Evolutionary conservation across 1,284 basidiomycete species (phyloP).

Genomic region (Cryptococcus floricola): DNA sequence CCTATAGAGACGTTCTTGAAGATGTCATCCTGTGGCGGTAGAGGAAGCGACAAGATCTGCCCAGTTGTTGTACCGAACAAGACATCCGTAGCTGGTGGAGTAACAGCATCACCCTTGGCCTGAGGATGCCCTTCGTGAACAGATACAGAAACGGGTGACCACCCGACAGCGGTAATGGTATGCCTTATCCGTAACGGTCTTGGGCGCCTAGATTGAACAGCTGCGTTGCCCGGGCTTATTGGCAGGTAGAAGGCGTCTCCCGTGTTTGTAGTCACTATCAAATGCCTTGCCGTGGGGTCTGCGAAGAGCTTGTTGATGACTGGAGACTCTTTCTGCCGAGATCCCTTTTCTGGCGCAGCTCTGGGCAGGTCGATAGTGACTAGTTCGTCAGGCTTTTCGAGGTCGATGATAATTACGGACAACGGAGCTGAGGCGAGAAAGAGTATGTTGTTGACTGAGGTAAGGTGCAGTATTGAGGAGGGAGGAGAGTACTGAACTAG

Average conservation of each 20-base stretch:
- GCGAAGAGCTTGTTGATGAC: slow-evolving; percentile 72
- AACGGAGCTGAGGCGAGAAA: slow-evolving; percentile 78
- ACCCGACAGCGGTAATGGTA: slow-evolving; percentile 49
- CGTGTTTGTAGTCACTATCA: slow-evolving; percentile 76
- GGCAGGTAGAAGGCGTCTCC: slow-evolving; percentile 90
- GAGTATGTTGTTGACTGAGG: slow-evolving; percentile 78
- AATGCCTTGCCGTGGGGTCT: slow-evolving; percentile 87
- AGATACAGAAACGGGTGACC: too few species aligned
- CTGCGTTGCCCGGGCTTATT: slow-evolving; percentile 49
- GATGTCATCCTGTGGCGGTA: slow-evolving; percentile 76
- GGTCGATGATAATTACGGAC: slow-evolving; percentile 73
- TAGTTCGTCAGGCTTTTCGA: slow-evolving; percentile 75
- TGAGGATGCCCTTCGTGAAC: not conserved
- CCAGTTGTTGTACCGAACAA: slow-evolving; percentile 85
- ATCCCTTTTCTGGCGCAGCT: slow-evolving; percentile 52
- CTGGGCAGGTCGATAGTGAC: slow-evolving; percentile 66
- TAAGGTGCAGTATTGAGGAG: slow-evolving; percentile 70
- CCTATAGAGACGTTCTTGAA: slow-evolving; percentile 67
- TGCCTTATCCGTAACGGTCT: slow-evolving; percentile 70
- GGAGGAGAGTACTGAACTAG: slow-evolving; percentile 84
- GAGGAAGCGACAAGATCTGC: slow-evolving; percentile 70
- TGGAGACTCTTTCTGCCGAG: slow-evolving; percentile 50
- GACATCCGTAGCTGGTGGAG: slow-evolving; percentile 39
- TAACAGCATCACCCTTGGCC: slow-evolving; percentile 27
- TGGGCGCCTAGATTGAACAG: slow-evolving; percentile 61